Conservation (phyloP, 1,139 yeast species). For the Cylindricascospora bacillispora region DNA sequence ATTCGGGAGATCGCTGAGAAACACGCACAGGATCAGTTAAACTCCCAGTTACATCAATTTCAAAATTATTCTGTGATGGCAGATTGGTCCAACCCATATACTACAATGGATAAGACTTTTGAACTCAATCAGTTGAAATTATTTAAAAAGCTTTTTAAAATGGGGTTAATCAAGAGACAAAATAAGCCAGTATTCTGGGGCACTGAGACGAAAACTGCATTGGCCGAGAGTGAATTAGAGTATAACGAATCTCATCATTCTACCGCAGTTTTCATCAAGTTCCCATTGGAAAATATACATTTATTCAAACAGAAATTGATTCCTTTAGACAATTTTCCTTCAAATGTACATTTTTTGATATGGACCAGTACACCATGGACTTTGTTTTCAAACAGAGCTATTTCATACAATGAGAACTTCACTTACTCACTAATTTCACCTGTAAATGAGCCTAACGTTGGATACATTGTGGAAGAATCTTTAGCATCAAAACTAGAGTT, state of each 20-base stretch:
- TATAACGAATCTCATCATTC: slow-evolving; percentile 65
- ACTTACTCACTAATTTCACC: slow-evolving; percentile 42
- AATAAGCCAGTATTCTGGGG: slow-evolving; percentile 98
- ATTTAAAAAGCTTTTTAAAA: slow-evolving; percentile 51
- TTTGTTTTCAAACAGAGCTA: slow-evolving; percentile 72
- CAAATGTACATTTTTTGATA: slow-evolving; percentile 31
- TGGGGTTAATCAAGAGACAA: slow-evolving; percentile 66
- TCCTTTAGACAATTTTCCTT: slow-evolving; percentile 1
- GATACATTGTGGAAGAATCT: slow-evolving; percentile 37
- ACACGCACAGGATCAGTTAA: slow-evolving; percentile 57
- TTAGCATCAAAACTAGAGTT: slow-evolving; percentile 28
- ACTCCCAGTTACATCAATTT: slow-evolving; percentile 51
- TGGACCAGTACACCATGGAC: slow-evolving; percentile 99
- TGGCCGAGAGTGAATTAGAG: slow-evolving; percentile 93
- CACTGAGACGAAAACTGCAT: slow-evolving; percentile 81
- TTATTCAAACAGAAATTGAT: slow-evolving; percentile 4
- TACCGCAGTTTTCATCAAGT: slow-evolving; percentile 57
- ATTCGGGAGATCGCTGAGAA: slow-evolving; percentile 52
- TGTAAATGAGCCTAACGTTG: slow-evolving; percentile 20
- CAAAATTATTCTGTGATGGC: slow-evolving; percentile 68
- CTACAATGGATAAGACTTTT: slow-evolving; percentile 57
- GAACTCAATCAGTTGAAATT: slow-evolving; percentile 65
- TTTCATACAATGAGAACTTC: slow-evolving; percentile 52
- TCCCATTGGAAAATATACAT: slow-evolving; percentile 34
- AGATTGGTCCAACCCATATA: slow-evolving; percentile 61